Evolutionary conservation across 768 basidiomycete species (phyloP), one percentile per base, ranked within the genome.

Genomic region (Leccinellum albellum): DNA sequence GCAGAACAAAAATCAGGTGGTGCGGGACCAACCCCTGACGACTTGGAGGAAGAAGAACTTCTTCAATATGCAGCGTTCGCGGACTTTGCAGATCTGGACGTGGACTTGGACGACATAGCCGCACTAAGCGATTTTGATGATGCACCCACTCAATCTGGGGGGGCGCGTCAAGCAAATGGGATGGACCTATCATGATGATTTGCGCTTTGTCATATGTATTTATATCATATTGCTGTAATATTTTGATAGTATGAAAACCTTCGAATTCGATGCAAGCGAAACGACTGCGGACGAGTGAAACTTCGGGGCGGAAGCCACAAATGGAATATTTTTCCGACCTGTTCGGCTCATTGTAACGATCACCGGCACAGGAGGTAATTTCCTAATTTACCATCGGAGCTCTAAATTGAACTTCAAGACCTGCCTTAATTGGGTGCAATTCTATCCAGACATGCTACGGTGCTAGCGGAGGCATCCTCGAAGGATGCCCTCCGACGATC

Each of bases 21-120:
- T 55, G 10, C 61, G 12, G 60, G 72, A 48, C 70, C 68, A 24
- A 73, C 68, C 0, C 81, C 80, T 0, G 76, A 74, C 1, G 83
- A 84, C 40, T 64, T 79, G 9, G 80, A 82, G 8, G 79, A 83
- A 50, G 83, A 80, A 58, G 85, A 86, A 59, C 71, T 86, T 40
- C 71, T 86, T 40, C 83, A 78, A 20, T 83, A 86, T 60, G 40
- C 75, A 2, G 73, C 75, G 0, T 31, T 78, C 1, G 77, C 73
- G 2, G 81, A 80, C 20, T 80, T 83, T 57, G 80, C 78, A 21
- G 80, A 82, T 62, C 60, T 83, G 17, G 70, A 73, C 20, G 49
- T 63, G 10, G 29, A 24, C 1, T 21, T 29, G 3, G 64, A 66
- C 5, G 63, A 66, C 37, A 54, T 60, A 35, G 56, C 61, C 5